A percentile compares a stretch with the other conserved stretches of the same genome.
Evolutionary conservation across 352 stramenopile genomes (phyloP).

Genomic region (Phytophthora podocarpi): DNA sequence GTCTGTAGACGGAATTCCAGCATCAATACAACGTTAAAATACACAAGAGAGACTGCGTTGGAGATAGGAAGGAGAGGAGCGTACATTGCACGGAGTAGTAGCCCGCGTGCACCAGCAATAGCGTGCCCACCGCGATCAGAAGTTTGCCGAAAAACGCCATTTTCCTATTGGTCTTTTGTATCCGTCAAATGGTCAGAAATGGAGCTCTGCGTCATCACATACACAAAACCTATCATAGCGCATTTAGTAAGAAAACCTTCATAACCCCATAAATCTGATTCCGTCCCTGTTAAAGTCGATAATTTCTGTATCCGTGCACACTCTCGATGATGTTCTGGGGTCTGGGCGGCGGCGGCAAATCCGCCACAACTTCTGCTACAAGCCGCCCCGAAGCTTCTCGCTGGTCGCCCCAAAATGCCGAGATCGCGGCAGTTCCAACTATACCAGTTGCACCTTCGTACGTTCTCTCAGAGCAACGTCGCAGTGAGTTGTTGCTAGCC

Average conservation of each 20-base stretch:
- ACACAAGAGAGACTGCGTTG: background rate
- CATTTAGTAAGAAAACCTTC: background rate
- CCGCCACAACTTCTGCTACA: constrained; percentile 6
- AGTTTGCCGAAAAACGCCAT: constrained; percentile 75
- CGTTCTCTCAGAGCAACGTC: constrained; percentile 70
- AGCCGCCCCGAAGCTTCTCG: background rate
- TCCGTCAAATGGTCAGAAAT: constrained; percentile 4
- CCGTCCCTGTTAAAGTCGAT: constrained; percentile 14
- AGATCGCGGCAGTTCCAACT: constrained; percentile 4
- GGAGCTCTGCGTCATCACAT: background rate
- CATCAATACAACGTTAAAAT: constrained; percentile 3
- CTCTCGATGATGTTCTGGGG: constrained; percentile 55
- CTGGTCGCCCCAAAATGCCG: constrained; percentile 2
- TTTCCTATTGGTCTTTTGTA: background rate
- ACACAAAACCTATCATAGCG: background rate
- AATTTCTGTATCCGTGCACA: constrained; percentile 22
- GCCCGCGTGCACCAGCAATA: constrained; percentile 74
- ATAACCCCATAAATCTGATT: background rate
- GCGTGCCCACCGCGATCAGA: constrained; percentile 64
- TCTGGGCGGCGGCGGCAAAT: constrained; percentile 21
- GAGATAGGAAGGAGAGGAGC: constrained; percentile 8
- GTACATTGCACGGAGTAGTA: constrained; percentile 87
- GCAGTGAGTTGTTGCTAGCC: constrained; percentile 74
- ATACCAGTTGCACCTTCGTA: constrained; percentile 40
- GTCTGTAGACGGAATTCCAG: constrained; percentile 40